phyloP scores from a whole-genome alignment of 2,329 filamentous ascomycete genomes.

The Aspergillus neoniger region DNA sequence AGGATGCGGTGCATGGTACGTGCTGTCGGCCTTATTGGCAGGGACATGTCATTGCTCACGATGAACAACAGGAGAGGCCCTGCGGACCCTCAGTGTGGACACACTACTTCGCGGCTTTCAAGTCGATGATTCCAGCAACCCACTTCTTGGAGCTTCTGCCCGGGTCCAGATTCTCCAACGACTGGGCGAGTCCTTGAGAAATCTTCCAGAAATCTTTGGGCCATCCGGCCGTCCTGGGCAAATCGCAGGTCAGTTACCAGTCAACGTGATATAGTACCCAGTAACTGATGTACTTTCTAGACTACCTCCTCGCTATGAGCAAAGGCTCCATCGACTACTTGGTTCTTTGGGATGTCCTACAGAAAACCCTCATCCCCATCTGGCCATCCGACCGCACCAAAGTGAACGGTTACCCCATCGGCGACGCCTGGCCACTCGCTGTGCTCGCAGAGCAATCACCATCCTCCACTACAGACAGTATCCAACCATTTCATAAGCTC shows the following conservation, averaged over 20 bases:
- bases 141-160: constrained; percentile 50
- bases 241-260: constrained; percentile 47
- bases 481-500: constrained; percentile 62
- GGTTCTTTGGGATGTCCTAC: constrained; percentile 48
- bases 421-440: constrained; percentile 54
- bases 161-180: constrained; percentile 46
- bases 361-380: constrained; percentile 50
- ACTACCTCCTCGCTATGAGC: constrained; percentile 41
- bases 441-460: constrained; percentile 19
- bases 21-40: background rate
- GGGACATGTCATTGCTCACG: background rate
- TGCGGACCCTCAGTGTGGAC: constrained; percentile 34
- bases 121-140: constrained; percentile 44
- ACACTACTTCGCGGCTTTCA: constrained; percentile 48
- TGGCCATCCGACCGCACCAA: constrained; percentile 52
- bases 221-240: constrained; percentile 48
- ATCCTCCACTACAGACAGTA: constrained; percentile 23
- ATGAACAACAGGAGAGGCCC: constrained; percentile 8
- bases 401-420: constrained; percentile 47
- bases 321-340: constrained; percentile 39
- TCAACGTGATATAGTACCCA: background rate
- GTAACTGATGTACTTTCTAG: constrained; percentile 27
- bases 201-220: constrained; percentile 46
- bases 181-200: constrained; percentile 47
- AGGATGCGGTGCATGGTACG: constrained; percentile 15